Evolutionary conservation across 805 yeast genomes (phyloP).

Genomic region (Barnettozyma pratensis): DNA sequence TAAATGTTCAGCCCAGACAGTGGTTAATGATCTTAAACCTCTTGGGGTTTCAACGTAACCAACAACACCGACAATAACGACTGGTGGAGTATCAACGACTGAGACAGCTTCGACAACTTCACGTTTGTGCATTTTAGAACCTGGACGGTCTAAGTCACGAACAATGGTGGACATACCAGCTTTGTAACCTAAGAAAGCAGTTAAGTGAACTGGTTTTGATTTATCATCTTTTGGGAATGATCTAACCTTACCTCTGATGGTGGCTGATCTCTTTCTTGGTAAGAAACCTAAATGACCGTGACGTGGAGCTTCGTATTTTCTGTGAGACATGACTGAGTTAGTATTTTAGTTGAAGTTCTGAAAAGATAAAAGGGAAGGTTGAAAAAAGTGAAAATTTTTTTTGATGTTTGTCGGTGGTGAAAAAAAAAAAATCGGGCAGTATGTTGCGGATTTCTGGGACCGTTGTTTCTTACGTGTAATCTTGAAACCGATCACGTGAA

Average conservation of each 20-base stretch:
- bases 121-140: constrained; percentile 99
- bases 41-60: constrained; percentile 99
- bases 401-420: constrained; percentile 7
- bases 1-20: constrained; percentile 99
- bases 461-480: neutral
- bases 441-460: neutral
- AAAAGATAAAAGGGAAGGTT: neutral
- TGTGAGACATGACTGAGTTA: constrained; percentile 80
- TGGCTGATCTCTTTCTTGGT: constrained; percentile 99
- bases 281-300: constrained; percentile 99
- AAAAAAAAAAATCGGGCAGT: neutral
- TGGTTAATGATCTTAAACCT: constrained; percentile 98
- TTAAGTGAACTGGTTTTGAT: constrained; percentile 96
- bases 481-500: too few relatives aligned
- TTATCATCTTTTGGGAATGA: constrained; percentile 99
- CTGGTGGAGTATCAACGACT: constrained; percentile 98
- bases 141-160: constrained; percentile 99
- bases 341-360: constrained; percentile 18
- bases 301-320: constrained; percentile 99
- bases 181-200: constrained; percentile 99
- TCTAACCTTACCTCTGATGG: constrained; percentile 98
- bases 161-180: constrained; percentile 99
- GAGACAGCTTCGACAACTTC: constrained; percentile 99
- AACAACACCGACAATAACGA: constrained; percentile 99
- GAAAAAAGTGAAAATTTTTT: constrained; percentile 18